These are phyloP conservation scores for Penicillium steckii DNA, from an alignment of 495 filamentous ascomycete genomes.

Conservation along the genomic window DNA sequence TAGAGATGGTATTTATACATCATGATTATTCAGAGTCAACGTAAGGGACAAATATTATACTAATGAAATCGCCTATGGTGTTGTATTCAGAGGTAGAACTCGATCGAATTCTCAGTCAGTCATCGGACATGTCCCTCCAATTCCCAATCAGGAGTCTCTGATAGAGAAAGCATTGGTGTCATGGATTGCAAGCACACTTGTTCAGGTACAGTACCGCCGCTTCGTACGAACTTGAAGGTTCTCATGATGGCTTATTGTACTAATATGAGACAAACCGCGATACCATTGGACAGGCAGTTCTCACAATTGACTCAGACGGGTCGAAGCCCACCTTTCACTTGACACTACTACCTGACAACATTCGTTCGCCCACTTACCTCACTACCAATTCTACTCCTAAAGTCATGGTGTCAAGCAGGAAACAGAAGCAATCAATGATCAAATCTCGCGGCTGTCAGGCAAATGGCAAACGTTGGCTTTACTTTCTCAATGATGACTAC, in stretches of 20 bases:
- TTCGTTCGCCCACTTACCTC: neutral
- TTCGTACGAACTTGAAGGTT: neutral
- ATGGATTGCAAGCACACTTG: neutral
- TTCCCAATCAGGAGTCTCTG: too few relatives aligned
- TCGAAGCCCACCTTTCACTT: conserved; percentile 6
- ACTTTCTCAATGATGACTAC: conserved; percentile 10
- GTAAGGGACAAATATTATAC: too few relatives aligned
- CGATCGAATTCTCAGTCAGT: too few relatives aligned
- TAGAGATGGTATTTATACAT: too few relatives aligned
- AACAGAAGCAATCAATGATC: neutral
- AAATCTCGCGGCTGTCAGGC: neutral
- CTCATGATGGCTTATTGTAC: neutral
- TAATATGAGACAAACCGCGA: neutral
- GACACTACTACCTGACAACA: conserved; percentile 1
- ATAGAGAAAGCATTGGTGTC: too few relatives aligned
- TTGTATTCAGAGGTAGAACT: too few relatives aligned
- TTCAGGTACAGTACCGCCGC: neutral
- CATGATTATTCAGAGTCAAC: too few relatives aligned
- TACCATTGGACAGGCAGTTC: conserved; percentile 2
- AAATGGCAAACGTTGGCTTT: conserved; percentile 3
- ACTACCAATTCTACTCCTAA: neutral
- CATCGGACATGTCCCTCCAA: too few relatives aligned
- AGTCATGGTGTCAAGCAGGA: neutral
- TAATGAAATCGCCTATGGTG: too few relatives aligned
- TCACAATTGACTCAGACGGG: conserved; percentile 2